A percentile compares a stretch with the other conserved stretches of the same genome.
Conservation (phyloP, 2,329 filamentous ascomycete species). For the Metarhizium anisopliae region DNA sequence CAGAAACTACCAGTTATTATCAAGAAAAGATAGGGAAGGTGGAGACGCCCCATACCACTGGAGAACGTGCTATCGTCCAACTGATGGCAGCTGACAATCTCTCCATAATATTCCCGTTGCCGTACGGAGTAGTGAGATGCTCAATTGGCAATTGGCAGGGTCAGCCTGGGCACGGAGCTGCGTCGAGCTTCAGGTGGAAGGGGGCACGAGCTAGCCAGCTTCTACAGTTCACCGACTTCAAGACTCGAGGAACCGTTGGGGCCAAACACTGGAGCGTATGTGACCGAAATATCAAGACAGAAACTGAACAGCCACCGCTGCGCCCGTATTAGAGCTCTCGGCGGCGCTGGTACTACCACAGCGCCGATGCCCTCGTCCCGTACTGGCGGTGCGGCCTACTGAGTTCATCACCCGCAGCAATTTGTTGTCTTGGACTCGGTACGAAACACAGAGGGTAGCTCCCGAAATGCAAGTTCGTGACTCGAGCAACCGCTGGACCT, state of each 20-base stretch:
- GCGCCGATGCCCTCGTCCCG: no score
- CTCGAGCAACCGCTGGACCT: background rate
- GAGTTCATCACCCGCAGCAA: no score
- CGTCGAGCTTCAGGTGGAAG: slow-evolving; percentile 1
- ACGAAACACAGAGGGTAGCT: background rate
- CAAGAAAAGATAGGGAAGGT: background rate
- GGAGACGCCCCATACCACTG: background rate
- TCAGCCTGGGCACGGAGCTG: background rate
- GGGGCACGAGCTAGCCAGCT: background rate
- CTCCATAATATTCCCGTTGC: background rate
- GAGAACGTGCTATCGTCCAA: background rate
- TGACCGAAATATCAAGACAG: no score
- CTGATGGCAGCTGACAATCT: background rate
- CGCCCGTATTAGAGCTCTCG: no score
- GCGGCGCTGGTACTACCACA: no score
- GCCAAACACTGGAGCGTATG: no score
- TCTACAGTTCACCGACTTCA: background rate
- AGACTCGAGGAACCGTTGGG: no score
- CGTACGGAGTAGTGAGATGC: background rate
- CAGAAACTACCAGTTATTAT: no score
- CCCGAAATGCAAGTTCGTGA: background rate
- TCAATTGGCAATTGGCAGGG: background rate
- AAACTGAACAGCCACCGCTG: no score
- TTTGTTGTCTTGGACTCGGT: no score
- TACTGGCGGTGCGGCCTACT: no score